Evolutionary conservation across 2,329 filamentous ascomycete genomes (phyloP).

Genomic region (Aspergillus candidus): DNA sequence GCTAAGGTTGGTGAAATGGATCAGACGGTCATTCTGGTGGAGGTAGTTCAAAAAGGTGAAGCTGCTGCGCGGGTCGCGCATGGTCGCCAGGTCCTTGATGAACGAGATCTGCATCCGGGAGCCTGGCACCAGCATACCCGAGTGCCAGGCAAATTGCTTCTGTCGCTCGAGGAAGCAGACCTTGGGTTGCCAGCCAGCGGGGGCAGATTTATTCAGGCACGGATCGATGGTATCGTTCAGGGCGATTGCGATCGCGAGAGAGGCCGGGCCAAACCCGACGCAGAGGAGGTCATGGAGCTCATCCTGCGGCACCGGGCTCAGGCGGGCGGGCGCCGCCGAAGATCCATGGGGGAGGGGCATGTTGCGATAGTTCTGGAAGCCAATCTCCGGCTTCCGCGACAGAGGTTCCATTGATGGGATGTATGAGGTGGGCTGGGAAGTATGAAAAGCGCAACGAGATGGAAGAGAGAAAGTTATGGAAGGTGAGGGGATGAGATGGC

Average conservation of each 20-base stretch:
- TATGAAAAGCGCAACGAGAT: too few relatives aligned
- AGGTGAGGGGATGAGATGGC: too few relatives aligned
- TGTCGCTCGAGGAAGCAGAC: constrained; percentile 88
- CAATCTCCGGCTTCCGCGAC: constrained; percentile 20
- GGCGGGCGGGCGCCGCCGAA: constrained; percentile 32
- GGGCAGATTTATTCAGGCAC: constrained; percentile 37
- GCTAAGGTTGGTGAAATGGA: constrained; percentile 83
- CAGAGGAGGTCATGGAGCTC: constrained; percentile 79
- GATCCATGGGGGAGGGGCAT: constrained; percentile 19
- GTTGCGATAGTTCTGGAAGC: constrained; percentile 19
- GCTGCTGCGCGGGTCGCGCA: constrained; percentile 78
- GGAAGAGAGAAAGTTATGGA: too few relatives aligned
- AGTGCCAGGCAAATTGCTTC: constrained; percentile 78
- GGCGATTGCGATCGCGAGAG: constrained; percentile 80
- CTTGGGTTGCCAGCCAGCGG: constrained; percentile 51
- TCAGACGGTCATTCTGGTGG: constrained; percentile 69
- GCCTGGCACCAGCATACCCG: constrained; percentile 88
- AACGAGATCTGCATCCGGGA: constrained; percentile 98
- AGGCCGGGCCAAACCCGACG: constrained; percentile 88
- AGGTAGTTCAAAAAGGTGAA: constrained; percentile 98
- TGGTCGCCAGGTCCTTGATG: constrained; percentile 88
- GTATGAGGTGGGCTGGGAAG: neutral
- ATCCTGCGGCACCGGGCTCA: constrained; percentile 51
- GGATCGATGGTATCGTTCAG: constrained; percentile 68
- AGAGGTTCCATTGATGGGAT: constrained; percentile 17